Evolutionary conservation across 805 yeast species (phyloP).

Genomic region (Lipomyces yamanashiensis): DNA sequence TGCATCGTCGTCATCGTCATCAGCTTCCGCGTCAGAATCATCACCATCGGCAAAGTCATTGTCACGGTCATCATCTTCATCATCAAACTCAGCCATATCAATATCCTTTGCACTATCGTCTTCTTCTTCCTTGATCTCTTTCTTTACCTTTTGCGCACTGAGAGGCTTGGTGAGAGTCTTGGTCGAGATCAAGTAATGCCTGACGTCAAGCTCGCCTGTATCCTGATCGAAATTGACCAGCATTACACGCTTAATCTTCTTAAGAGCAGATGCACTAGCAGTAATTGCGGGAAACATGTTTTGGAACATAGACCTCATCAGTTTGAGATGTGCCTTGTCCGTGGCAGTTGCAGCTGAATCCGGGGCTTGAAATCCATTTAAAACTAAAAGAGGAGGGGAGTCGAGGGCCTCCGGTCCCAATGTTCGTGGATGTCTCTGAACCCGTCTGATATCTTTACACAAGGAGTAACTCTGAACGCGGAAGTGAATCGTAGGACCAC

Average conservation of each 20-base stretch:
- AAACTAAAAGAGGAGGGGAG: conserved; percentile 86
- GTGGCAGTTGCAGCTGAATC: conserved; percentile 61
- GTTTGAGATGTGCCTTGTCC: conserved; percentile 58
- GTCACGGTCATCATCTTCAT: conserved; percentile 22
- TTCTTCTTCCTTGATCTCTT: conserved; percentile 19
- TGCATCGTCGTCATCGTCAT: conserved; percentile 25
- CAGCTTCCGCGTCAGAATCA: conserved; percentile 27
- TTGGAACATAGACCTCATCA: conserved; percentile 87
- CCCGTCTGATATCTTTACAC: conserved; percentile 74
- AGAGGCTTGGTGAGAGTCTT: conserved; percentile 50
- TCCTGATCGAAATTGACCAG: conserved; percentile 74
- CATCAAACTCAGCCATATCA: conserved; percentile 25
- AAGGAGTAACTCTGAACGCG: conserved; percentile 76
- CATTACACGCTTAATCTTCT: conserved; percentile 79
- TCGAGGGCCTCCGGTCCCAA: conserved; percentile 57
- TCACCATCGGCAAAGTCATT: conserved; percentile 12
- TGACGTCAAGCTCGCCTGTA: conserved; percentile 74
- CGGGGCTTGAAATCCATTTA: conserved; percentile 83
- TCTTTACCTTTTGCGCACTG: conserved; percentile 4
- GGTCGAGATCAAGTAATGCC: conserved; percentile 90
- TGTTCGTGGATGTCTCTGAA: conserved; percentile 79
- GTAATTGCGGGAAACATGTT: conserved; percentile 94
- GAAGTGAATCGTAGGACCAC: conserved; percentile 93
- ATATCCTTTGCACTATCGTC: conserved; percentile 11
- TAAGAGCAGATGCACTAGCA: conserved; percentile 77